These are phyloP conservation scores for Geotrichum europaeum DNA, from an alignment of 1,139 yeast genomes.

Conservation along the genomic window DNA sequence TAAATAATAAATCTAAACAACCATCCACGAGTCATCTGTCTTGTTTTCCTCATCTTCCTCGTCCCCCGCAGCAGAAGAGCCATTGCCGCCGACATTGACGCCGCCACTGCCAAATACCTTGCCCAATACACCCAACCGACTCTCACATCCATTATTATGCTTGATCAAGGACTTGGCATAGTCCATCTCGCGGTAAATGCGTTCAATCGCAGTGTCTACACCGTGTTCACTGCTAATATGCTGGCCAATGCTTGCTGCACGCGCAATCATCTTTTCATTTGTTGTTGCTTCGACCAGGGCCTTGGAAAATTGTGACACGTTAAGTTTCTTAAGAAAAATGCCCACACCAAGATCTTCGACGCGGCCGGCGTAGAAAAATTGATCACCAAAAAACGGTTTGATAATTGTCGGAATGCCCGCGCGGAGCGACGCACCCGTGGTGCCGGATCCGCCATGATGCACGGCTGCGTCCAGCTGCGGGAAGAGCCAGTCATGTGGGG, in stretches of 20 bases:
- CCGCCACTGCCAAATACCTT: background rate
- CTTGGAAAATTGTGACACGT: constrained; percentile 52
- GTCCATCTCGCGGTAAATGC: constrained; percentile 71
- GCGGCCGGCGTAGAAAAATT: constrained; percentile 80
- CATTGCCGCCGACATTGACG: background rate
- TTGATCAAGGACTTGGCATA: constrained; percentile 46
- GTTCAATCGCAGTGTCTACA: constrained; percentile 65
- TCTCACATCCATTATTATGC: background rate
- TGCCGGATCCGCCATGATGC: constrained; percentile 97
- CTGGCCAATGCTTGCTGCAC: constrained; percentile 57
- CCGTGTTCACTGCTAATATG: constrained; percentile 69
- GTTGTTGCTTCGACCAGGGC: constrained; percentile 66
- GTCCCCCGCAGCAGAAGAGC: background rate
- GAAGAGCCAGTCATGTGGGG: constrained; percentile 95
- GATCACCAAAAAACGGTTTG: constrained; percentile 96
- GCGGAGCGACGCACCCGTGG: constrained; percentile 85
- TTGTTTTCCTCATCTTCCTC: constrained; percentile 14
- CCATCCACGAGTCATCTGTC: constrained; percentile 25
- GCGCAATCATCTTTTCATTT: constrained; percentile 58
- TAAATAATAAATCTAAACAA: constrained; percentile 6
- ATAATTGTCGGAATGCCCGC: constrained; percentile 86
- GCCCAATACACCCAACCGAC: background rate
- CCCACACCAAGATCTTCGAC: constrained; percentile 93
- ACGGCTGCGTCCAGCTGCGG: constrained; percentile 88
- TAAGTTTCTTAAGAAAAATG: constrained; percentile 59